These are phyloP conservation scores for Blastobotrys apis DNA, from an alignment of 1,139 yeast genomes.

Conservation along the genomic window DNA sequence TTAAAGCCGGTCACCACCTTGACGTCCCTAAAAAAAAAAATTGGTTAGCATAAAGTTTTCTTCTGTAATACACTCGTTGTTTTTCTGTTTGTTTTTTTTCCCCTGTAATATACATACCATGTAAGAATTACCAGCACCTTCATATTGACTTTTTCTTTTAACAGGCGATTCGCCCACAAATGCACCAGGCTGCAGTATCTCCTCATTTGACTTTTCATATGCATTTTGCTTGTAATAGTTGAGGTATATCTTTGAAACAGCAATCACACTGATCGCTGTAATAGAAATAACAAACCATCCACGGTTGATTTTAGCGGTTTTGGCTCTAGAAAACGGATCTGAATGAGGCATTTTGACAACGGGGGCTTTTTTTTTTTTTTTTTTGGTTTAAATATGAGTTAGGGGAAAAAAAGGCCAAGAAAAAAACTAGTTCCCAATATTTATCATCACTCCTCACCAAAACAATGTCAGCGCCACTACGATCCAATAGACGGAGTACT, in stretches of 20 bases:
- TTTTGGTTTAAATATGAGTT: too few species aligned
- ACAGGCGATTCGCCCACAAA: conserved; percentile 33
- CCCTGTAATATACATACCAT: conserved; percentile 24
- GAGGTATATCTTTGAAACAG: conserved; percentile 22
- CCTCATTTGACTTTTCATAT: conserved; percentile 22
- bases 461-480: not conserved
- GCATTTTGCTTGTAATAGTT: conserved; percentile 9
- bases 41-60: not conserved
- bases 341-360: conserved; percentile 9
- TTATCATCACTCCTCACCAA: not conserved
- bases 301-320: conserved; percentile 24
- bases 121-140: conserved; percentile 38
- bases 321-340: conserved; percentile 14
- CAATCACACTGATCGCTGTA: conserved; percentile 24
- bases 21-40: conserved; percentile 21
- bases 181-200: conserved; percentile 34
- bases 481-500: not conserved
- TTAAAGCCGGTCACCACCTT: conserved; percentile 24
- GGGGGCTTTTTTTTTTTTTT: too few species aligned
- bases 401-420: too few species aligned
- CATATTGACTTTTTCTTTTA: conserved; percentile 35
- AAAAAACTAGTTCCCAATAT: too few species aligned
- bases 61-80: too few species aligned
- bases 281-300: conserved; percentile 32
- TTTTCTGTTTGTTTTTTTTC: too few species aligned